Evolutionary conservation across 371 early-diverging fungal genomes (phyloP), one percentile per base, ranked within the genome.

Genomic region (Rhizomucor pusillus): DNA sequence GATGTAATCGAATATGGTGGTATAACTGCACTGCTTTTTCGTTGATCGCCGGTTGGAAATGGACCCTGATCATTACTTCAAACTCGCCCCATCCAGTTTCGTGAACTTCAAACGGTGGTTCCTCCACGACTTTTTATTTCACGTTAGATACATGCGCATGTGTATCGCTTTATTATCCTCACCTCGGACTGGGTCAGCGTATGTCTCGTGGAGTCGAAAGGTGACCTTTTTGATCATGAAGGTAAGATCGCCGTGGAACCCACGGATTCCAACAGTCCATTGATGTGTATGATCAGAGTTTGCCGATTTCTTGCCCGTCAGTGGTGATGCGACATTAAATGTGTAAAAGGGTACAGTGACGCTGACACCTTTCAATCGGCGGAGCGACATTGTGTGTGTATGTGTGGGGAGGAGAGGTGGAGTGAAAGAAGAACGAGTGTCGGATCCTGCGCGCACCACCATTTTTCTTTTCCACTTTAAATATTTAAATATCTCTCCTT

Each of bases 41-140:
- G 37, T 79, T 79, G n/a, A 89, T 71, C 36, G 77, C 81, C 13
- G 79, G 71, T 16, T 86, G 84, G 63, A 95, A 92, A 57, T 85
- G 81, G 33, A 99, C 85, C 68, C 92, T 92, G 63, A 99, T 95
- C 46, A 86, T 80, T 35, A 98, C 90, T 45, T 95, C 97, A 66
- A 99, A 99, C 75, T 99, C 98, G 62, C 99, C 99, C 99, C 99
- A 99, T 20, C 95, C 99, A 10, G 93, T 93, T 67, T 98, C 98
- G 43, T 80, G 78, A 13, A 97, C 83, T 66, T 97, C 96, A 62
- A 90, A 99, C 0, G 98, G 99, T 13, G 88, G 87, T 36, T 86
- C 79, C 49, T 90, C 91, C 25, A 92, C 65, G 24, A 80, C 88
- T 90, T 40, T 37, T 46, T 14, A 24, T 36, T n/a, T 39, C 13